Conservation (phyloP, 2,329 filamentous ascomycete species). For the Fragosphaeria purpurea region DNA sequence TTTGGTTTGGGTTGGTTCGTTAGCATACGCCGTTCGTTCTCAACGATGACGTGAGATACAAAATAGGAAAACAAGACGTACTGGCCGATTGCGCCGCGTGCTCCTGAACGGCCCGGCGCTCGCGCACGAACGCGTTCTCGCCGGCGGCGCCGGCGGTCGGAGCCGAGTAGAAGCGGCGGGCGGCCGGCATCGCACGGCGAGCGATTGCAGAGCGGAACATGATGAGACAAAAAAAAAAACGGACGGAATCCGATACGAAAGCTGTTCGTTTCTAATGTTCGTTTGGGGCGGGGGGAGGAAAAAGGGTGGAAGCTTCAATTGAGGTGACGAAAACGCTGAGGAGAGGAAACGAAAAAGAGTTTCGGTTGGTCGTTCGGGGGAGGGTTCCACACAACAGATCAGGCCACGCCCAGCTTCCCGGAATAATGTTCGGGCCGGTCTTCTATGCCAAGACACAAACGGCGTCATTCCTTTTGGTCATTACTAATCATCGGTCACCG, state of each 20-base stretch:
- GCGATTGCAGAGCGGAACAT: constrained; percentile 13
- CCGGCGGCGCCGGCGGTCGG: constrained; percentile 16
- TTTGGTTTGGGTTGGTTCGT: constrained; percentile 23
- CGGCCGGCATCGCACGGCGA: constrained; percentile 11
- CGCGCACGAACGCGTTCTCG: constrained; percentile 89
- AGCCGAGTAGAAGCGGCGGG: constrained; percentile 12
- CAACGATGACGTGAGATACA: not conserved
- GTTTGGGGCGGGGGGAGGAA: not conserved
- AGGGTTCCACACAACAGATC: constrained; percentile 3
- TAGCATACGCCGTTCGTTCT: not conserved
- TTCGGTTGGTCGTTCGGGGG: no score
- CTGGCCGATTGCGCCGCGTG: constrained; percentile 79
- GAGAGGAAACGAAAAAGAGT: not conserved
- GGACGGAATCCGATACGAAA: not conserved
- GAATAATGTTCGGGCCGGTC: not conserved
- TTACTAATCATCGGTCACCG: no score
- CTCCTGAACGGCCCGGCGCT: constrained; percentile 81
- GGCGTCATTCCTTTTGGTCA: no score
- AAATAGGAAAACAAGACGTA: constrained; percentile 36
- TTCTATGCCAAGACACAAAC: not conserved
- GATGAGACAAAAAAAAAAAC: not conserved
- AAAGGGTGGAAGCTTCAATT: not conserved
- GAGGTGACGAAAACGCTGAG: not conserved
- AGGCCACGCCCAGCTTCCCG: constrained; percentile 8
- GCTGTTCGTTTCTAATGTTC: not conserved